Percentiles rank a stretch among this genome's conserved stretches.
Conservation (phyloP, 139 green algal genomes). For the Raphidocelis subcapitata region DNA sequence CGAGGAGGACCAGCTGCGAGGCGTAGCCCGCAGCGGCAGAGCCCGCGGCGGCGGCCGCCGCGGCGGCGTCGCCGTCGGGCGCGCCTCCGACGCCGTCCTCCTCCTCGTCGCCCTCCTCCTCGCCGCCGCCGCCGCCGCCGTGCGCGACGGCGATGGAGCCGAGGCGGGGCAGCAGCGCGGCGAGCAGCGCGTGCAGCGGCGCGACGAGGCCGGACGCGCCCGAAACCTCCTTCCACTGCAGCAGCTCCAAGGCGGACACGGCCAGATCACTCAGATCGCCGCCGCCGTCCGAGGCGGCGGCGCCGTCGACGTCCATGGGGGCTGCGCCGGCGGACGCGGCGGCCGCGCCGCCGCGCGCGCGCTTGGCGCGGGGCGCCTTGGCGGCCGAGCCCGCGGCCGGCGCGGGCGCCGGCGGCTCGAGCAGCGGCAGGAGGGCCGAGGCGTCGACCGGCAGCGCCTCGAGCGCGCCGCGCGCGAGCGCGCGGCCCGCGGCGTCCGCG, state of each 20-base stretch:
- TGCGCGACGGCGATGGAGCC: constrained; percentile 20
- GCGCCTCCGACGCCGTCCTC: too few species aligned
- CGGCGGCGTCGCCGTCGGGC: background rate
- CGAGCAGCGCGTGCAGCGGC: constrained; percentile 34
- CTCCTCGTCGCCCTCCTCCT: background rate
- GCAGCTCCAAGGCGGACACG: constrained; percentile 53
- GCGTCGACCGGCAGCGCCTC: constrained; percentile 36
- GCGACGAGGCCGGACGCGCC: constrained; percentile 17
- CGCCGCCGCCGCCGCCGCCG: background rate
- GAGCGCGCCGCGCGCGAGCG: constrained; percentile 36
- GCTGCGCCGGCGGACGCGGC: background rate
- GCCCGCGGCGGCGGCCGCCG: background rate
- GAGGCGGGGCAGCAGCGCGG: constrained; percentile 25
- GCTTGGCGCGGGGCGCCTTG: background rate
- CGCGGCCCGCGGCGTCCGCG: constrained; percentile 27
- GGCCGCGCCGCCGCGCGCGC: background rate
- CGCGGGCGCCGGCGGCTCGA: background rate
- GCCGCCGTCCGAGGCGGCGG: constrained; percentile 1
- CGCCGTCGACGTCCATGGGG: background rate
- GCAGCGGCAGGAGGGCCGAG: constrained; percentile 32
- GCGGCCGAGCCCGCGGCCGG: background rate
- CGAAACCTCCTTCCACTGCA: constrained; percentile 57
- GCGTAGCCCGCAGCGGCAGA: constrained; percentile 49
- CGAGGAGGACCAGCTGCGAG: constrained; percentile 53
- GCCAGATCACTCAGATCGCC: background rate